Evolutionary conservation across 306 rosid genomes (phyloP).

Genomic region (Gastrolobium bilobum): DNA sequence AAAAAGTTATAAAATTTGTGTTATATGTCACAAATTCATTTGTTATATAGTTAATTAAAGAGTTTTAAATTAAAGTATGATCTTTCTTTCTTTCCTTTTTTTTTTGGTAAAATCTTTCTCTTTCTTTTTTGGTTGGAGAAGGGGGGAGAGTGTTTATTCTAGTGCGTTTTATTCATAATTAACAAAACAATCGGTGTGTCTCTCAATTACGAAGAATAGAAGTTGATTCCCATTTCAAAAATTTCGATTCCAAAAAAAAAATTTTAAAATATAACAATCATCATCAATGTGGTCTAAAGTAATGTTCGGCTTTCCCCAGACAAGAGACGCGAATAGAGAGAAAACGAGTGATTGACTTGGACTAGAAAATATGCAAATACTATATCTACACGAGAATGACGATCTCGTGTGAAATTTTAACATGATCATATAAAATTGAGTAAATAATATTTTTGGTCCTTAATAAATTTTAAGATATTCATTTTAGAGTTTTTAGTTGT

Average conservation of each 20-base stretch:
- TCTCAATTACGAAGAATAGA: neutral
- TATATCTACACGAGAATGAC: too few relatives aligned
- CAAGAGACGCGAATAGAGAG: conserved; percentile 32
- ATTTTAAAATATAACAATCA: neutral
- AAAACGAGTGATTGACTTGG: conserved; percentile 11
- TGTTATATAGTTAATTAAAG: too few relatives aligned
- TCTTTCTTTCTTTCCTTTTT: neutral
- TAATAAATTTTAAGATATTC: too few relatives aligned
- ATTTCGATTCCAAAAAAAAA: neutral
- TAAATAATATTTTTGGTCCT: too few relatives aligned
- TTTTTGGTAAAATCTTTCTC: neutral
- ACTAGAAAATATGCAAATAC: conserved; percentile 3
- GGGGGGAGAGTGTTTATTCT: neutral
- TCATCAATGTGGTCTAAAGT: conserved; percentile 44
- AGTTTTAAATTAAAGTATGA: too few relatives aligned
- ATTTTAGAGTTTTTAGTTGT: too few relatives aligned
- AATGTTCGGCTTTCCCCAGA: conserved; percentile 57
- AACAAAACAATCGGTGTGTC: neutral
- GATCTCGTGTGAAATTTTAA: too few relatives aligned
- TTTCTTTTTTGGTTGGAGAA: neutral
- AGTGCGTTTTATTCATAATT: neutral
- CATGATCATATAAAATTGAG: too few relatives aligned
- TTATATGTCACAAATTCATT: too few relatives aligned
- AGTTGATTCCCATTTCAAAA: neutral
- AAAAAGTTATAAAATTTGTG: too few relatives aligned